Base-by-base conservation (phyloP, 2,329 filamentous ascomycete genomes). In the Hysterium pulicare region DNA sequence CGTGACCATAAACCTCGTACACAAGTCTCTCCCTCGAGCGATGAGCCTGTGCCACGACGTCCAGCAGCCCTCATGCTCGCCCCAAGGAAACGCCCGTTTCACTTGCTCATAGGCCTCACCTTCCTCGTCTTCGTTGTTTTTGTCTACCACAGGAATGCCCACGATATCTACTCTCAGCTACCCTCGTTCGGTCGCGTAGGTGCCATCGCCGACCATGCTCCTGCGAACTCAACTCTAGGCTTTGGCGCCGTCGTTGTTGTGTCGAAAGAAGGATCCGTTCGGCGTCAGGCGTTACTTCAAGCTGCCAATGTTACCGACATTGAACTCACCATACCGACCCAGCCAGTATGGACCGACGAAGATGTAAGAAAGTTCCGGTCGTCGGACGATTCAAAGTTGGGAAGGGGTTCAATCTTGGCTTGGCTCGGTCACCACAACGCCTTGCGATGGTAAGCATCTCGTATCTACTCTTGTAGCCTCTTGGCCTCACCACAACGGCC, bases 401-500 rank as follows among this genome's bases (percentile, higher is more conserved):
- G 64, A 10, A 56, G 57, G 48, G 70, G 70, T 35, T 71, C 67
- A 5, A 59, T 70, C 20, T 51, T 71, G 43, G 70, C 69, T 33
- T 72, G 70, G 70, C 53, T 72, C 33, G 69, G 69, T 21, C 70
- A 72, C 44, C 63, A 64, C 45, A 67, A 71, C 45, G 66, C 63
- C n/a, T 51, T 72, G 46, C 60, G 53, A 40, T 68, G 63, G 66
- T 69, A 59, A 20, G 42, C 26, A 19, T 31, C 23, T 15, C 13
- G 24, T 28, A 28, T 28, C 24, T 28, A 8, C 13, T 28, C 13
- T 28, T 28, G 24, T 28, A 13, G 24, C 24, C 13, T 13, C 13
- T 28, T 8, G 24, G 13, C 24, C 24, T 28, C 24, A 7, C 24
- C 24, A 28, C 24, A 28, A 28, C 24, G 24, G 24, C 24, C 8